phyloP scores from a whole-genome alignment of 2,329 filamentous ascomycete genomes.

The Phialophora chinensis region DNA sequence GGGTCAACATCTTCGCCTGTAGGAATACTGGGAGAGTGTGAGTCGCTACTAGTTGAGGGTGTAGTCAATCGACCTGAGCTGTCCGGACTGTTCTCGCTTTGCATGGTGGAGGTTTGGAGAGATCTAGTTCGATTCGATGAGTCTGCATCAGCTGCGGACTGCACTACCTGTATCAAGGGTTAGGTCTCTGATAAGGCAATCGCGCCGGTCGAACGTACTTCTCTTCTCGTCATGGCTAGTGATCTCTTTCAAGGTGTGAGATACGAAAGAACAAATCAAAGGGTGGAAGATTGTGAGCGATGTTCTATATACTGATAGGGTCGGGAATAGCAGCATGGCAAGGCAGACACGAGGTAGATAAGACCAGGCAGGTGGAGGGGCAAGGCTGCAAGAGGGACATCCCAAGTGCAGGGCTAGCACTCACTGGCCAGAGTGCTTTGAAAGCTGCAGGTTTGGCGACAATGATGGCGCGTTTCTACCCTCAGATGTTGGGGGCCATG shows the following conservation, averaged over 20 bases:
- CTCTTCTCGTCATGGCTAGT: slow-evolving; percentile 7
- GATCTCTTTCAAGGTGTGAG: slow-evolving; percentile 4
- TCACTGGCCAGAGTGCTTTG: no score
- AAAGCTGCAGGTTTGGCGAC: no score
- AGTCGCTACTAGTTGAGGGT: slow-evolving; percentile 8
- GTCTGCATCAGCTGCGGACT: slow-evolving; percentile 3
- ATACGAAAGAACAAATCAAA: slow-evolving; percentile 11
- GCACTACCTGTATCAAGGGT: slow-evolving; percentile 6
- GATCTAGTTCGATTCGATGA: neutral
- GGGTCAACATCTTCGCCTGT: neutral
- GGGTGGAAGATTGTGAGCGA: slow-evolving; percentile 7
- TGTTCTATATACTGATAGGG: slow-evolving; percentile 9
- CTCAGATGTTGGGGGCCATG: no score
- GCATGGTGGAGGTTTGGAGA: neutral
- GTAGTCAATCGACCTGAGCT: slow-evolving; percentile 12
- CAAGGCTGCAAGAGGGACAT: no score
- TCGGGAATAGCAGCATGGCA: neutral
- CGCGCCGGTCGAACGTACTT: slow-evolving; percentile 4
- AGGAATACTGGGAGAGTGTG: slow-evolving; percentile 9
- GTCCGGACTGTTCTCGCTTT: slow-evolving; percentile 4
- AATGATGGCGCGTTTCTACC: no score
- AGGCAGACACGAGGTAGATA: neutral
- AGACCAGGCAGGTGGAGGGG: no score
- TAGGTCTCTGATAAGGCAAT: slow-evolving; percentile 7
- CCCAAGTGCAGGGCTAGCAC: no score